These are phyloP conservation scores for Capsicum pubescens DNA, from an alignment of 257 asterid genomes.

Conservation along the genomic window DNA sequence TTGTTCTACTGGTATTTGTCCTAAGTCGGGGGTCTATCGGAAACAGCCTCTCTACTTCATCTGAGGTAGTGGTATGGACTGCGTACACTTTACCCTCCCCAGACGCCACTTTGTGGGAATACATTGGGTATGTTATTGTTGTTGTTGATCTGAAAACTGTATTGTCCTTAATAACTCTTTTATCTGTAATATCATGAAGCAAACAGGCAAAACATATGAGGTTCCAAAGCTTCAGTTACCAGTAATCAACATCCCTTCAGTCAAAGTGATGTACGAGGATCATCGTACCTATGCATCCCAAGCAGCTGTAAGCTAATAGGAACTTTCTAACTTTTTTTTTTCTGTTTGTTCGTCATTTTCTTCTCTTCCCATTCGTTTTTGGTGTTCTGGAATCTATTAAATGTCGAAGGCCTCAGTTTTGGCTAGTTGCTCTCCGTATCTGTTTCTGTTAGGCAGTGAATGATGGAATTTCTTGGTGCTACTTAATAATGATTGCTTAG, in stretches of 20 bases:
- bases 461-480: not conserved
- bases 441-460: conserved; percentile 2
- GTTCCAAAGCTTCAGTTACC: conserved; percentile 90
- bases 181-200: conserved; percentile 56
- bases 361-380: not conserved
- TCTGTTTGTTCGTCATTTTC: not conserved
- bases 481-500: not conserved
- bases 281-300: conserved; percentile 92
- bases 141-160: not conserved
- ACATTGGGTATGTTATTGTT: too few relatives aligned
- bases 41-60: too few relatives aligned
- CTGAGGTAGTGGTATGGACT: too few relatives aligned
- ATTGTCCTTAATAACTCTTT: conserved; percentile 37
- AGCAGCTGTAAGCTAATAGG: conserved; percentile 70
- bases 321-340: conserved; percentile 19
- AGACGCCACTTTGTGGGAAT: too few relatives aligned
- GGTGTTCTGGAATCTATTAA: not conserved
- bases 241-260: conserved; percentile 63
- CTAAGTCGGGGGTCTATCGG: too few relatives aligned
- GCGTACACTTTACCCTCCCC: too few relatives aligned
- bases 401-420: conserved; percentile 11
- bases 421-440: not conserved
- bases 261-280: conserved; percentile 82
- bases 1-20: too few relatives aligned
- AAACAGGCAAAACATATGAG: conserved; percentile 83